Base-by-base conservation (phyloP, 75 land plant genomes). In the Ceratopteris richardii region DNA sequence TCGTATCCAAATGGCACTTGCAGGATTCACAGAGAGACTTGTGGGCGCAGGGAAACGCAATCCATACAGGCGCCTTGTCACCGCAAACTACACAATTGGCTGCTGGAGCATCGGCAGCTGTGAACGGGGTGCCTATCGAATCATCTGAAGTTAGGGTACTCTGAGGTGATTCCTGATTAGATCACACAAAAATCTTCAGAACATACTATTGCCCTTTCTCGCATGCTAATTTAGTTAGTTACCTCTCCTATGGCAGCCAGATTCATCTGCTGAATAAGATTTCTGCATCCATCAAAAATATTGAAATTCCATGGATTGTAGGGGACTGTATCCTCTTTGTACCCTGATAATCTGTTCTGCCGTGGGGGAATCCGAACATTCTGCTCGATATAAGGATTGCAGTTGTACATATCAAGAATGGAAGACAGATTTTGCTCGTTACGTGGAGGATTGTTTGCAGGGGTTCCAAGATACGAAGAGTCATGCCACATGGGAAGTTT, bases 31-130 rank as follows among this genome's bases (percentile, higher is more conserved):
- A 71, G 30, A 71, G 14, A 59, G 25, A 48, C 17, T 43, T 22
- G 44, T 71, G 73, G 26, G 60, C 68, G 29, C 69, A 71, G 16
- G 69, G 73, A 47, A 56, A 24, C 9, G 69, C 73, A 31, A 58
- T 50, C 73, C 73, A 71, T 9, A 71, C 2, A 30, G 69, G 60
- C 41, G 28, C 48, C 42, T 58, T 54, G 24, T 42, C 68, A 21
- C 24, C 27, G 61, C 69, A 71, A 21, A 64, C 13, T 13, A 29
- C 73, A 27, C 68, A 71, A 37, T 26, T 24, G 28, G 52, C 28
- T 25, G 59, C 36, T 29, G 66, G 66, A 20, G 66, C 13, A 10
- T 20, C 21, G 2, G 47, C 11, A 60, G 56, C 3, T 60, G 56
- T 43, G 9, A 41, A 18, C 20, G 22, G 30, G 21, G 29, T 2